Base-by-base conservation (phyloP, 2,329 filamentous ascomycete species). In the Aspergillus tamarii region DNA sequence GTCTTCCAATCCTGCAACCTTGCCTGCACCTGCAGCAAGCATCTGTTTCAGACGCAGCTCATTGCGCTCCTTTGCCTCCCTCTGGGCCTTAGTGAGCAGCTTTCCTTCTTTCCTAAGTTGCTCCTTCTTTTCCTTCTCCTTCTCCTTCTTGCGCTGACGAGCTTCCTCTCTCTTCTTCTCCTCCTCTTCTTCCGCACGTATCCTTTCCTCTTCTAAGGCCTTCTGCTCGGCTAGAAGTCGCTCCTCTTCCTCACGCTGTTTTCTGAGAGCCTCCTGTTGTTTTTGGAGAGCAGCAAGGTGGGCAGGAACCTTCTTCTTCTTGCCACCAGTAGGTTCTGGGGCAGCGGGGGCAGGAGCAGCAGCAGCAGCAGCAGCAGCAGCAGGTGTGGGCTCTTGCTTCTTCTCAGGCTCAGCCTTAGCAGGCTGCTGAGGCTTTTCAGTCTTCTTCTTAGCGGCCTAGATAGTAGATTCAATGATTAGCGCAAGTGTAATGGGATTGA, bases 361-460 rank as follows among this genome's bases (percentile, higher is more conserved):
- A 23, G 73, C 75, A n/a, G 76, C 70, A 19, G n/a, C n/a, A 19
- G 73, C 75, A 21, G 87, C 30, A 23, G 81, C 80, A 12, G 34
- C 34, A 16, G 82, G 78, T 78, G 87, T 82, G 2, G 74, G 72
- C 60, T 81, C 80, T 36, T 79, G 75, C 74, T 84, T 83, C 67
- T 84, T 84, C 62, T 79, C 82, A 32, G 85, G 80, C 66, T 66
- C 67, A 32, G 62, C 52, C 39, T 69, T 70, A 16, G 60, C 34
- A 30, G 68, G 66, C 62, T 59, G 78, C 80, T 28, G 84, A 81
- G 43, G 80, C 80, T 55, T 52, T 16, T 81, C 73, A 34, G 85
- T 81, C 82, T 95, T 96, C 85, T 96, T 96, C 83, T 94, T 93
- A 32, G 91, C 89, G 69, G 93, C 92, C 90, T 91, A 70, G 64